phyloP scores from a whole-genome alignment of 2,329 filamentous ascomycete genomes.

The Arachnomyces sp. region DNA sequence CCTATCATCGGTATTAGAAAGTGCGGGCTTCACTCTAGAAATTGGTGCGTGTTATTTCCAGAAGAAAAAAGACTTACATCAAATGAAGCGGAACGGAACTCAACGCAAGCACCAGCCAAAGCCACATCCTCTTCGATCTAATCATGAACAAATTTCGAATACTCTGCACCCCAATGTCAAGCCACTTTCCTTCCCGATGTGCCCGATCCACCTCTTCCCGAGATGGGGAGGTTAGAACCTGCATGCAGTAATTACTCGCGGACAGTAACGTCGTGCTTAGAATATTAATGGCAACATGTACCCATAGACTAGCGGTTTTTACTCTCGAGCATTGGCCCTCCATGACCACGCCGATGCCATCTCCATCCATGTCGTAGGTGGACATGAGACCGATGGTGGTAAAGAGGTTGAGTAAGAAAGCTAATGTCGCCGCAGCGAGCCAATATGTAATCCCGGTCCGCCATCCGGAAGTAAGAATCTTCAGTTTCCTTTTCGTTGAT shows the following conservation, averaged over 20 bases:
- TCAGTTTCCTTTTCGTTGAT: too few relatives aligned
- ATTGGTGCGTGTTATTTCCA: too few relatives aligned
- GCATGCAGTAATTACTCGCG: slow-evolving; percentile 31
- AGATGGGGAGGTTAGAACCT: slow-evolving; percentile 25
- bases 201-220: slow-evolving; percentile 24
- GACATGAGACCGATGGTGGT: too few relatives aligned
- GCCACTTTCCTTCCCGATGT: slow-evolving; percentile 21
- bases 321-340: too few relatives aligned
- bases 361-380: too few relatives aligned
- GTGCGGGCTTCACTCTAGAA: too few relatives aligned
- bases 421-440: too few relatives aligned
- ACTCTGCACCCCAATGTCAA: slow-evolving; percentile 25
- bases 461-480: too few relatives aligned
- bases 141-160: slow-evolving; percentile 17
- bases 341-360: too few relatives aligned
- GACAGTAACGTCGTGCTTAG: slow-evolving; percentile 25
- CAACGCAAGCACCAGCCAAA: slow-evolving; percentile 8
- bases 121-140: not conserved
- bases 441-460: too few relatives aligned
- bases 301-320: too few relatives aligned
- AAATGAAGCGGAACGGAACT: slow-evolving; percentile 13
- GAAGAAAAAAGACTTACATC: slow-evolving; percentile 5
- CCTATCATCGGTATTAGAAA: slow-evolving; percentile 3
- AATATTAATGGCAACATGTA: slow-evolving; percentile 29
- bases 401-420: too few relatives aligned